These are phyloP conservation scores for Gossypium gossypioides DNA, from an alignment of 441 rosid species.

Conservation along the genomic window DNA sequence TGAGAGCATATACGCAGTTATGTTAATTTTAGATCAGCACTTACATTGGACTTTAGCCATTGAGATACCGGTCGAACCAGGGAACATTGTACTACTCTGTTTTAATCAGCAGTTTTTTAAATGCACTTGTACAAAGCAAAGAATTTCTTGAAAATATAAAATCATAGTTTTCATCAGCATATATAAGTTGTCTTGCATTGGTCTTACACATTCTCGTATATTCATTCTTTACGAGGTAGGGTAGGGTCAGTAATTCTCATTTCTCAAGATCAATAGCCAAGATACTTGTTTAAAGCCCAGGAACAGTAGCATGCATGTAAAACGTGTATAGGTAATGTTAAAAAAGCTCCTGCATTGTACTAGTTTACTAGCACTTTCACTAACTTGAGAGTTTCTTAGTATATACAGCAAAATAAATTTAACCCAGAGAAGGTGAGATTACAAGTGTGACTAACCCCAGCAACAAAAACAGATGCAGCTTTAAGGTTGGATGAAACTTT, in stretches of 20 bases:
- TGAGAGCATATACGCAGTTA: too few species aligned
- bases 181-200: background rate
- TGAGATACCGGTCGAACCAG: background rate
- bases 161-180: background rate
- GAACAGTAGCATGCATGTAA: too few species aligned
- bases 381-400: too few species aligned
- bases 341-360: background rate
- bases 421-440: background rate
- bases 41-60: constrained; percentile 8
- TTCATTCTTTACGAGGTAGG: too few species aligned
- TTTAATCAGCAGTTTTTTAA: background rate
- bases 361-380: too few species aligned
- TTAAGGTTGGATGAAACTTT: background rate
- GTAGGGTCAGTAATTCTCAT: too few species aligned
- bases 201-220: background rate
- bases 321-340: background rate
- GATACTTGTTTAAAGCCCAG: too few species aligned
- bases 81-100: background rate
- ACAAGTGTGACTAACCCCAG: background rate
- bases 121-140: background rate
- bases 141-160: background rate
- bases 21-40: background rate
- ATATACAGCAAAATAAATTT: background rate
- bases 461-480: background rate
- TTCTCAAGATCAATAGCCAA: too few species aligned